A percentile compares a stretch with the other conserved stretches of the same genome.
Conservation (phyloP, 768 basidiomycete genomes). For the Tricholoma matsutake region DNA sequence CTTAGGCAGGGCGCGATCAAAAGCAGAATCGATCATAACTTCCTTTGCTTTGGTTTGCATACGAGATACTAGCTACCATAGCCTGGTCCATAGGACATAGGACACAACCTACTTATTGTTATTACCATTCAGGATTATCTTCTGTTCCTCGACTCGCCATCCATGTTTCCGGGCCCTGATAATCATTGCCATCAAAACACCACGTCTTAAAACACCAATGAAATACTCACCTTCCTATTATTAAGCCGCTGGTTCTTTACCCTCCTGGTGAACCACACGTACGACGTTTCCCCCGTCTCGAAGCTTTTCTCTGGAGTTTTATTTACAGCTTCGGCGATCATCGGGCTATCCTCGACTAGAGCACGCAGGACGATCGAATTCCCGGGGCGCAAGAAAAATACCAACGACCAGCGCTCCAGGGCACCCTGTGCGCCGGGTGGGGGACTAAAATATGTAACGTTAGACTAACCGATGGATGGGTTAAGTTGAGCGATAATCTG, state of each 20-base stretch:
- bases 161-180: slow-evolving; percentile 45
- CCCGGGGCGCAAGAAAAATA: slow-evolving; percentile 65
- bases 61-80: too few species aligned
- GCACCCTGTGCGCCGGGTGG: slow-evolving; percentile 56
- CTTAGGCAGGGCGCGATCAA: too few species aligned
- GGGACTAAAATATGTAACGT: slow-evolving; percentile 33
- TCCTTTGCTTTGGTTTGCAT: too few species aligned
- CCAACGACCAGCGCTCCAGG: slow-evolving; percentile 61
- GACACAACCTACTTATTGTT: too few species aligned
- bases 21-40: too few species aligned
- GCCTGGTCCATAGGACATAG: too few species aligned
- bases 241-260: slow-evolving; percentile 44
- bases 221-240: slow-evolving; percentile 35
- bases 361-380: slow-evolving; percentile 50
- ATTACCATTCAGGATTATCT: not conserved
- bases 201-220: not conserved
- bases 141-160: slow-evolving; percentile 46
- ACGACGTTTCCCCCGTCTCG: slow-evolving; percentile 34
- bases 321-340: slow-evolving; percentile 44
- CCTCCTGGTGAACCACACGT: slow-evolving; percentile 44
- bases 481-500: not conserved
- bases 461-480: not conserved
- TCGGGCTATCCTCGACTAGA: slow-evolving; percentile 45
- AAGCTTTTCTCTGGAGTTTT: slow-evolving; percentile 36
- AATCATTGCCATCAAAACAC: not conserved